Evolutionary conservation across 2,329 filamentous ascomycete species (phyloP), one percentile per base, ranked within the genome.

Genomic region (Cladophialophora carrionii): DNA sequence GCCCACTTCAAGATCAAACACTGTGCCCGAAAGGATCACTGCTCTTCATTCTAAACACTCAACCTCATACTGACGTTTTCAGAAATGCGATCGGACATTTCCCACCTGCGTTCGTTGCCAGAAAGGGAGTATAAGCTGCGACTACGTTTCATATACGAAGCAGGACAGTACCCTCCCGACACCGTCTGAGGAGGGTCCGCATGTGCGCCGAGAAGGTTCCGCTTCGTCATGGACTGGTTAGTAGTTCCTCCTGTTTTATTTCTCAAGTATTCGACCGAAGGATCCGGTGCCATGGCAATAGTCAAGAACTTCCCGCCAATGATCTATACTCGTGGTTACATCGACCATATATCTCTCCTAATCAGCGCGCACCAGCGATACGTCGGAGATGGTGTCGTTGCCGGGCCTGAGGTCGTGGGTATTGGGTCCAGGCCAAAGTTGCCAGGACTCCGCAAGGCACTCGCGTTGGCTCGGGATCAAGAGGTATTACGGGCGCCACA

Each of bases 101-200:
- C 71, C 71, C 3, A 65, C 68, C 10, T 72, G 71, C 58, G 63
- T 68, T 48, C 69, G 71, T 6, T 72, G 71, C 64, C 66, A 69
- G 55, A 72, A 70, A 65, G 67, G 68, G 29, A 65, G 62, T 10
- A 61, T 68, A 59, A 64, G 58, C 51, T 72, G 71, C 57, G 63
- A 69, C 59, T 72, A 72, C 64, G 70, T 72, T 12, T 54, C 68
- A 5, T 69, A 72, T 52, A 69, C 71, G 31, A 64, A 63, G 32
- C 55, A 62, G 12, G 62, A 62, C 17, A 46, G 43, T 17, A 43
- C 59, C n/a, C 29, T 68, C 7, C 66, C 57, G 14, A 69, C 66
- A 4, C 66, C 62, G 8, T 63, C 57, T 14, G 66, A 68, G 26
- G 65, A 64, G 31, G 70, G 61, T 41, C 55, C 62, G 12, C 57